Evolutionary conservation across 2,329 filamentous ascomycete species (phyloP).

Genomic region (Fusarium camptoceras): DNA sequence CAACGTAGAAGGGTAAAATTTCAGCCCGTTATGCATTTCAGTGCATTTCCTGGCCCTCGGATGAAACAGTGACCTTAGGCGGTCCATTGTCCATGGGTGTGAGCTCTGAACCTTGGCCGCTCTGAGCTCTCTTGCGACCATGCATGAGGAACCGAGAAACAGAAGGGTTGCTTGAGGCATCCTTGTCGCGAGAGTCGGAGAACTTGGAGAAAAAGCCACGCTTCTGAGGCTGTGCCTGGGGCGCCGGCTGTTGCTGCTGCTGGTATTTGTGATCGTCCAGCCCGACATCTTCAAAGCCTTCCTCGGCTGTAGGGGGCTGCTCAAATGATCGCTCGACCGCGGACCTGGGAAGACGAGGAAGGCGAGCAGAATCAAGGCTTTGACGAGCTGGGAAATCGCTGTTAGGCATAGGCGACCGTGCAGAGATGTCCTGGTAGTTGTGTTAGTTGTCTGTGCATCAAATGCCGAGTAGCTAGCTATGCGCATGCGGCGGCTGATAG

Average conservation of each 20-base stretch:
- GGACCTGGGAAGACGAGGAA: conserved; percentile 71
- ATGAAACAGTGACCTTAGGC: conserved; percentile 45
- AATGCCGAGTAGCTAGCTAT: background rate
- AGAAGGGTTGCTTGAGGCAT: conserved; percentile 52
- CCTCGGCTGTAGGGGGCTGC: conserved; percentile 76
- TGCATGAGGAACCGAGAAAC: conserved; percentile 74
- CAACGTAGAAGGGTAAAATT: conserved; percentile 39
- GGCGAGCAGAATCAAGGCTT: conserved; percentile 81
- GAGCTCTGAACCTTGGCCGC: conserved; percentile 77
- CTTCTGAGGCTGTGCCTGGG: conserved; percentile 56
- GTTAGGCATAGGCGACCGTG: conserved; percentile 78
- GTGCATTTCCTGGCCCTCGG: conserved; percentile 46
- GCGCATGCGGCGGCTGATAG: background rate
- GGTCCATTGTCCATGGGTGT: conserved; percentile 66
- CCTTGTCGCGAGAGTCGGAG: conserved; percentile 66
- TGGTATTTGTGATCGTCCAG: conserved; percentile 76
- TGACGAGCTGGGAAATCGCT: conserved; percentile 74
- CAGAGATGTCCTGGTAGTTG: conserved; percentile 81
- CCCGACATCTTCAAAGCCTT: conserved; percentile 90
- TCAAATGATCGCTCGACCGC: conserved; percentile 69
- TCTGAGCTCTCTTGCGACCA: conserved; percentile 75
- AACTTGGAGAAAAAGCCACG: conserved; percentile 83
- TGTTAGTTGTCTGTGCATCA: conserved; percentile 34
- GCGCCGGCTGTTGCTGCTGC: conserved; percentile 16
- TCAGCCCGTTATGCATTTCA: conserved; percentile 20